Conservation (phyloP, 768 basidiomycete species). For the Albatrellus ellisii region DNA sequence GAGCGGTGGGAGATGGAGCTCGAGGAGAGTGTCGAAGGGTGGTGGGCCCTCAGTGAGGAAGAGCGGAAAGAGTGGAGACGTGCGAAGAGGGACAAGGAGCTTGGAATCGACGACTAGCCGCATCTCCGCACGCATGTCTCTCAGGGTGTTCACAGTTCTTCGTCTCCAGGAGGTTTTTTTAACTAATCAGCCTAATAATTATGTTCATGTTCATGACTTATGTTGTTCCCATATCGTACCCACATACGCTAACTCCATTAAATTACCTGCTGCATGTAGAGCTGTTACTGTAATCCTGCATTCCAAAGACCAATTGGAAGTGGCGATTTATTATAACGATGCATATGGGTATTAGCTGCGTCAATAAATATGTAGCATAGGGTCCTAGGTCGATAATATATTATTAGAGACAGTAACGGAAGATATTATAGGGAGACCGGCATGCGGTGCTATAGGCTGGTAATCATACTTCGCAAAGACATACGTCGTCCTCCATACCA, state of each 20-base stretch:
- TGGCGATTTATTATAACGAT: too few species aligned
- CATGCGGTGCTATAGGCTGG: too few species aligned
- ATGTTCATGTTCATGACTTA: not conserved
- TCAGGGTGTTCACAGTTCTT: not conserved
- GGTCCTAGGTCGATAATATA: too few species aligned
- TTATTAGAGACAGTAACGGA: too few species aligned
- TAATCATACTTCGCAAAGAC: not conserved
- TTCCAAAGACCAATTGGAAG: too few species aligned
- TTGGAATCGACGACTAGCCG: conserved; percentile 26
- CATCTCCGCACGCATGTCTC: not conserved
- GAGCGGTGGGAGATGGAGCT: conserved; percentile 76
- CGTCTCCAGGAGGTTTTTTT: not conserved
- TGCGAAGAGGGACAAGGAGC: conserved; percentile 50
- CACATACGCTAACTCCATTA: not conserved
- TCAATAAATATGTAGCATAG: too few species aligned
- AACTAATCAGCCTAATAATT: not conserved
- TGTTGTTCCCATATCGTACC: not conserved
- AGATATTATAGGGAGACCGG: too few species aligned
- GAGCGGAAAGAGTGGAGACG: conserved; percentile 34
- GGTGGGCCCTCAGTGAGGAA: conserved; percentile 23
- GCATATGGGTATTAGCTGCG: too few species aligned
- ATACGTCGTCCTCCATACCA: not conserved
- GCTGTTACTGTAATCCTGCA: not conserved
- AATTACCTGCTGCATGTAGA: not conserved
- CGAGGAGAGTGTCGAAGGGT: conserved; percentile 58